Base-by-base conservation (phyloP, 1,284 basidiomycete genomes). In the Limonomyces culmigenus region DNA sequence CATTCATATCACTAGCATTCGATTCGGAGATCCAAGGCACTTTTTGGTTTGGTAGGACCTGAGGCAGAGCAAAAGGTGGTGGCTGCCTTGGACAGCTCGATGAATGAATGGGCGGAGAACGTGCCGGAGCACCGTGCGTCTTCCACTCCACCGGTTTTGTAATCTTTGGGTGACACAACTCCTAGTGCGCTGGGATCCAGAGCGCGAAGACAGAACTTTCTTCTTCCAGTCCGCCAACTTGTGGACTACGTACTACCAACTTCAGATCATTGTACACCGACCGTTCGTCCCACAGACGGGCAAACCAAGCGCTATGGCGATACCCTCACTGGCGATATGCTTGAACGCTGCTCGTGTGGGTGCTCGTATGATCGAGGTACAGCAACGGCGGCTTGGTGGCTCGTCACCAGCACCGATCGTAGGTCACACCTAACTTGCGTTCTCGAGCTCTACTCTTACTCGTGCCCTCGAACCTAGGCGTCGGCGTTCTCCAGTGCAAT, bases 291-390 rank as follows among this genome's bases (percentile, higher is more conserved):
- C 70, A 1, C 62, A 62, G 0, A 61, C 59, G 15, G 52, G 53
- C 30, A 60, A 61, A 39, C 55, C 59, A 2, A 58, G 59, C 1
- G 53, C 58, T 3, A 47, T 63, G 5, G 54, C 58, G 5, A 63
- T 65, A 49, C 70, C 73, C 0, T 74, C 70, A 3, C 58, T 75
- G 5, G 67, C 71, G 2, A 74, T 76, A 39, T 76, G 73, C 54
- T 67, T 67, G 29, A 74, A 71, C 38, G 72, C 72, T 2, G 68
- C 73, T 3, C 36, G 36, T n/a, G n/a, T n/a, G n/a, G n/a, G 68
- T 39, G 65, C 63, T 41, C 71, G 71, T 53, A 64, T 77, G 18
- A 52, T 72, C 34, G 66, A 74, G 41, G 47, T 31, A 32, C 31
- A 39, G 21, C 11, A 17, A 15, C 8, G 6, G 16, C 10, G 11